These are phyloP conservation scores for Niebla homalea DNA, from an alignment of 495 filamentous ascomycete species.

Conservation along the genomic window DNA sequence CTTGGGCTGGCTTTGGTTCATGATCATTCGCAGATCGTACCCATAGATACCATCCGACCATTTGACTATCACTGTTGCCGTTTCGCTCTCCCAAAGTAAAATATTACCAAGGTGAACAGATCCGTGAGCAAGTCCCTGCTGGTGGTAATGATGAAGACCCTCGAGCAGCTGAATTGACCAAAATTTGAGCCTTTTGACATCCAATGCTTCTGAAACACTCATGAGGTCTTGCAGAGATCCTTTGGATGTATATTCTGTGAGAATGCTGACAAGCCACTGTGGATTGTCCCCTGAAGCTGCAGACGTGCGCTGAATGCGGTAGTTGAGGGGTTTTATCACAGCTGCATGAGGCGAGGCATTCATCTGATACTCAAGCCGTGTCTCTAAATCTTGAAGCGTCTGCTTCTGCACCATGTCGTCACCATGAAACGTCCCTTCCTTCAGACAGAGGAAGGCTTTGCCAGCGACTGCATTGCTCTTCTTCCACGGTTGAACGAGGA, in stretches of 20 bases:
- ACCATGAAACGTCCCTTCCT: constrained; percentile 46
- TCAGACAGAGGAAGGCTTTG: constrained; percentile 53
- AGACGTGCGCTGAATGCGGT: constrained; percentile 48
- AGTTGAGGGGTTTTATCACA: constrained; percentile 64
- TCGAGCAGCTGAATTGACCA: constrained; percentile 89
- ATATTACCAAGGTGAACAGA: constrained; percentile 65
- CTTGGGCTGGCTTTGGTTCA: constrained; percentile 25
- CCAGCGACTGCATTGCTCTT: background rate
- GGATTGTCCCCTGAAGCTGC: constrained; percentile 7
- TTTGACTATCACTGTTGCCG: constrained; percentile 45
- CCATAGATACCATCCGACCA: constrained; percentile 59
- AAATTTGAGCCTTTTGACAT: constrained; percentile 56
- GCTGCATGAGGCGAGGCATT: constrained; percentile 57
- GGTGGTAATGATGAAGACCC: constrained; percentile 74
- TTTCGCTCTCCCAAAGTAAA: constrained; percentile 47
- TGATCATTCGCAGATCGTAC: constrained; percentile 45
- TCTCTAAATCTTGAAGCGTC: constrained; percentile 51
- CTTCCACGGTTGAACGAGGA: constrained; percentile 7
- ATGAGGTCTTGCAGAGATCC: constrained; percentile 73
- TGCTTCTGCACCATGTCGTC: constrained; percentile 48
- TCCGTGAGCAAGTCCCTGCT: constrained; percentile 67
- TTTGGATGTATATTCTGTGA: constrained; percentile 67
- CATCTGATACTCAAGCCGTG: constrained; percentile 56
- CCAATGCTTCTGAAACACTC: constrained; percentile 59
- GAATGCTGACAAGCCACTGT: constrained; percentile 54